These are phyloP conservation scores for Cryphonectria radicalis DNA, from an alignment of 2,329 filamentous ascomycete species.

Conservation along the genomic window DNA sequence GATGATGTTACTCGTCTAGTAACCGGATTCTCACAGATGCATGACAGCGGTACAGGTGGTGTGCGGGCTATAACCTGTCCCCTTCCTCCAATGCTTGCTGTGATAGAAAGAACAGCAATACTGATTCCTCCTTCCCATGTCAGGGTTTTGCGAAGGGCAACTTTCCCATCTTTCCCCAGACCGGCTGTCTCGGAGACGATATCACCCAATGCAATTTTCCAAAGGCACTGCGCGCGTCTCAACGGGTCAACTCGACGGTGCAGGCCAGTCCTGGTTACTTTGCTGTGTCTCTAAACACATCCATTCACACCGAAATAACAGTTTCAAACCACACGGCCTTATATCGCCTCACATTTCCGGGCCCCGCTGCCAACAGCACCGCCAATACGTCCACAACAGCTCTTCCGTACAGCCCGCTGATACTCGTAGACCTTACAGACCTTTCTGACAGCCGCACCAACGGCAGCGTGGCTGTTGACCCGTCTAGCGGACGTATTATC, in stretches of 20 bases:
- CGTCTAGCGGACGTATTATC: constrained; percentile 50
- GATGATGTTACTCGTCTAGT: constrained; percentile 29
- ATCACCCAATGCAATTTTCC: constrained; percentile 50
- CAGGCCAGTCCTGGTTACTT: constrained; percentile 57
- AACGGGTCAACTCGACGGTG: constrained; percentile 48
- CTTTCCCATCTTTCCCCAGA: constrained; percentile 43
- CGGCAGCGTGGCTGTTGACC: constrained; percentile 52
- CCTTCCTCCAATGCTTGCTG: background rate
- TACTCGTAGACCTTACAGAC: constrained; percentile 56
- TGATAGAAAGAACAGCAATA: background rate
- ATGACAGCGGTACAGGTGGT: constrained; percentile 38
- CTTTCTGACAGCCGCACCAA: constrained; percentile 53
- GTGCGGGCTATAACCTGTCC: constrained; percentile 34
- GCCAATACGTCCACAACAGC: constrained; percentile 35
- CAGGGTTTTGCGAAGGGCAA: constrained; percentile 39
- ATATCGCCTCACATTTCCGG: constrained; percentile 54
- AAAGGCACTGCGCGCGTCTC: constrained; percentile 47
- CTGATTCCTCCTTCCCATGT: background rate
- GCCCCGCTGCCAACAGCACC: background rate
- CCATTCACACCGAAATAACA: constrained; percentile 56
- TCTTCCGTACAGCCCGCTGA: constrained; percentile 49
- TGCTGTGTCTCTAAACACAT: constrained; percentile 50
- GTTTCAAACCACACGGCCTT: constrained; percentile 55
- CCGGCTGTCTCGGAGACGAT: constrained; percentile 40
- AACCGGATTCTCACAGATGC: constrained; percentile 40